Base-by-base conservation (phyloP, 2,329 filamentous ascomycete genomes). In the Cladosporium austrohemisphaericum region DNA sequence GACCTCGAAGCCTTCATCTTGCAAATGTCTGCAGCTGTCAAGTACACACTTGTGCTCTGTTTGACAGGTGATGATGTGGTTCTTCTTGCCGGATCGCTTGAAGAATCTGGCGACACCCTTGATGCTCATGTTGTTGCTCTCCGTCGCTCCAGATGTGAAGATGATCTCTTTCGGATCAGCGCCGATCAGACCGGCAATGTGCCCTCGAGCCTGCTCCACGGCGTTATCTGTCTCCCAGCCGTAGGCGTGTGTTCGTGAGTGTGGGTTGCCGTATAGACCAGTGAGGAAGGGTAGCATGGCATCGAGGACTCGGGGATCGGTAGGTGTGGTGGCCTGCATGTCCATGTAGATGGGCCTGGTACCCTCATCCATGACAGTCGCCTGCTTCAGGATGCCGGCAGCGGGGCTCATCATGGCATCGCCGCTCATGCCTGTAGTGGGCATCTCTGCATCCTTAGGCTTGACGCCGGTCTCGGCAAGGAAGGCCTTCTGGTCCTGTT, bases 121-220 rank as follows among this genome's bases (percentile, higher is more conserved):
- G 74, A 98, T 89, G 70, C 90, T 95, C 93, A 98, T 98, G 65
- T 98, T 98, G 73, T 98, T 98, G 67, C 90, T 96, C 75, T 98
- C 93, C 0, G 93, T 98, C 13, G 93, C 93, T 49, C 93, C 93
- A 62, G 91, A 96, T 5, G 93, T 98, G 72, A 98, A 97, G 62
- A 98, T 94, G 57, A 98, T 97, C 68, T 98, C 93, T 72, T 98
- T 98, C 5, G 93, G 76, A 67, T 98, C 90, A 22, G 93, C 93
- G 20, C 92, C 92, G 57, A 98, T 93, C 49, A 98, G 79, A 31
- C 78, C 78, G 3, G 93, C 93, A 56, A 97, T 78, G 64, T 97
- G 81, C 60, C 80, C 79, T 61, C 93, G 82, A 35, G 93, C 91
- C 55, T 88, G 79, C 68, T 98, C 93, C 18, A 95, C 85, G 0